These are phyloP conservation scores for Trichoderma sp. DNA, from an alignment of 2,329 filamentous ascomycete genomes.

Conservation along the genomic window DNA sequence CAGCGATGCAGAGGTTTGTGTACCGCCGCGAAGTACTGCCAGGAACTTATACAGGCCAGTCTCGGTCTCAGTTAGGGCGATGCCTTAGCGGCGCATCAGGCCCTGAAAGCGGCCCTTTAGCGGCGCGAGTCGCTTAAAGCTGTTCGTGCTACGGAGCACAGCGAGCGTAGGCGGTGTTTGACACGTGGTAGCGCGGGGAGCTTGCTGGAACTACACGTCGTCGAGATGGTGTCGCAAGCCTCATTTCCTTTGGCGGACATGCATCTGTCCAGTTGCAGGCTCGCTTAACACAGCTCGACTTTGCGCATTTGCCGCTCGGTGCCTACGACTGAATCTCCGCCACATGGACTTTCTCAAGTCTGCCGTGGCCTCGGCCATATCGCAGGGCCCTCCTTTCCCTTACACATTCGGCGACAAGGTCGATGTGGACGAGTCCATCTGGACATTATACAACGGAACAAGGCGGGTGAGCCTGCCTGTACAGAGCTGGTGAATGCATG, in stretches of 20 bases:
- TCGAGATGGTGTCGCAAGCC: background rate
- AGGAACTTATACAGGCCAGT: background rate
- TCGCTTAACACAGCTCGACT: background rate
- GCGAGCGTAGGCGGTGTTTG: background rate
- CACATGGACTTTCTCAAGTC: constrained; percentile 97
- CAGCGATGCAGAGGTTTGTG: background rate
- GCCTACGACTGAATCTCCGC: background rate
- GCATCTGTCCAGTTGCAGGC: too few relatives aligned
- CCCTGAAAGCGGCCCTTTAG: constrained; percentile 19
- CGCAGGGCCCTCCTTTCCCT: constrained; percentile 89
- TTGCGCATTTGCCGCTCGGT: background rate
- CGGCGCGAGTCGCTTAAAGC: constrained; percentile 14
- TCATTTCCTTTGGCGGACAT: background rate
- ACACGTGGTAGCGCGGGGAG: constrained; percentile 25
- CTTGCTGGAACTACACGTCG: constrained; percentile 3
- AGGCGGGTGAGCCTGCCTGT: constrained; percentile 65
- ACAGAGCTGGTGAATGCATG: background rate
- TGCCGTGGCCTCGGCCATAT: constrained; percentile 93
- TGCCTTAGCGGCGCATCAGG: constrained; percentile 7
- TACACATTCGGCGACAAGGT: constrained; percentile 92
- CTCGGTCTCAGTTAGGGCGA: background rate
- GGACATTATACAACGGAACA: constrained; percentile 93
- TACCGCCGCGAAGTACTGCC: background rate
- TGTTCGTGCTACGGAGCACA: constrained; percentile 9
- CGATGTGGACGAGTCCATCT: constrained; percentile 90